Evolutionary conservation across 2,329 filamentous ascomycete species (phyloP).

Genomic region (Ascochyta lentis): DNA sequence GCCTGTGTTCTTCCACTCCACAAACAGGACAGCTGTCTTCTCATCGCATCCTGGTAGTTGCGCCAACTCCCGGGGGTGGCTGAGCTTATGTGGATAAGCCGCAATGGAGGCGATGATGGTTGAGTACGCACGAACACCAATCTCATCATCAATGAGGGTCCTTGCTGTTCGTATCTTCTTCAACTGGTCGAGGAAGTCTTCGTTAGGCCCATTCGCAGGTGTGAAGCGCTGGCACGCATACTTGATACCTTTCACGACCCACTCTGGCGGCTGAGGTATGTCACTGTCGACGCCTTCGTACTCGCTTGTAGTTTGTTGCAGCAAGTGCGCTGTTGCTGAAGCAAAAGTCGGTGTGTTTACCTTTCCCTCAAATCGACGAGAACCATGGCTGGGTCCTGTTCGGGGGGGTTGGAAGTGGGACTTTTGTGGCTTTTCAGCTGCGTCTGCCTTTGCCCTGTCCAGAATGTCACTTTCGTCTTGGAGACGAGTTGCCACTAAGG

Average conservation of each 20-base stretch:
- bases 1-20: constrained; percentile 73
- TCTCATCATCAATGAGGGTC: constrained; percentile 73
- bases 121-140: constrained; percentile 85
- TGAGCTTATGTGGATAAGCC: constrained; percentile 73
- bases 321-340: constrained; percentile 51
- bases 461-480: constrained; percentile 51
- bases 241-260: constrained; percentile 65
- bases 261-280: constrained; percentile 73
- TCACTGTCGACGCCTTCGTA: constrained; percentile 65
- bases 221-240: constrained; percentile 86
- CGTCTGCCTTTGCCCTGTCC: constrained; percentile 61
- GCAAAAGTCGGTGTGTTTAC: constrained; percentile 17
- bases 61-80: constrained; percentile 51
- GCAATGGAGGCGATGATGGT: constrained; percentile 83
- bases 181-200: constrained; percentile 75
- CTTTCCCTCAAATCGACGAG: constrained; percentile 43
- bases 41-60: constrained; percentile 78
- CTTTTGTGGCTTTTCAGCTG: constrained; percentile 27
- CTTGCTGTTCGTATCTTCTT: constrained; percentile 76
- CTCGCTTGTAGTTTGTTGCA: constrained; percentile 78
- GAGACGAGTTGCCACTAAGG: constrained; percentile 28
- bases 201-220: constrained; percentile 73
- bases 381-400: constrained; percentile 26
- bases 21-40: constrained; percentile 79
- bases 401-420: constrained; percentile 21